Percentiles rank a stretch among this genome's conserved stretches.
Evolutionary conservation across 2,329 filamentous ascomycete species (phyloP).

Genomic region (Ophiostoma novo-ulmi): DNA sequence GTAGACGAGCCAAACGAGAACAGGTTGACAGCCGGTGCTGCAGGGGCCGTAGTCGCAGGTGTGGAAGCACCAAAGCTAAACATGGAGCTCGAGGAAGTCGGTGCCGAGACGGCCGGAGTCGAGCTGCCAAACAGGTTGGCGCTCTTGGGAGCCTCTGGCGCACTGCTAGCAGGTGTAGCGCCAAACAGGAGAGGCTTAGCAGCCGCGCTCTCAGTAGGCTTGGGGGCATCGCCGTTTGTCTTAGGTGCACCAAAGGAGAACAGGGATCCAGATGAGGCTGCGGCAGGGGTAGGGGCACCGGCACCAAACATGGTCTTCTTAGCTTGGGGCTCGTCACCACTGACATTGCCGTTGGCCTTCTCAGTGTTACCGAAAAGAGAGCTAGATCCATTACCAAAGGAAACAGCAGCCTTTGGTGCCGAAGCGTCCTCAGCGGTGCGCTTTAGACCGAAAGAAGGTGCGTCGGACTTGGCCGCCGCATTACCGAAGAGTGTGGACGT

Average conservation of each 20-base stretch:
- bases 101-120: conserved; percentile 4
- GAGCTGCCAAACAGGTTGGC: conserved; percentile 7
- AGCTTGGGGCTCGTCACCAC: conserved; percentile 24
- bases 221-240: conserved; percentile 19
- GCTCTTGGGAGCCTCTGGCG: background rate
- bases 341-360: conserved; percentile 23
- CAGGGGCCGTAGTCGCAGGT: conserved; percentile 5
- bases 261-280: conserved; percentile 17
- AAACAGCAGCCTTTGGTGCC: conserved; percentile 10
- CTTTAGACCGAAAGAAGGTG: conserved; percentile 14
- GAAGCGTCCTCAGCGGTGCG: conserved; percentile 20
- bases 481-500: conserved; percentile 40
- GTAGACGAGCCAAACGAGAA: conserved; percentile 24
- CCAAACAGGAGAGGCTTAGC: conserved; percentile 34
- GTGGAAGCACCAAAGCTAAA: conserved; percentile 24
- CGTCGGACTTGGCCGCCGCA: conserved; percentile 33
- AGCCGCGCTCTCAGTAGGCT: conserved; percentile 19
- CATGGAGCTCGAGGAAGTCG: conserved; percentile 1
- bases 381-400: background rate
- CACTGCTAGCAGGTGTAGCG: conserved; percentile 19
- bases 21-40: background rate
- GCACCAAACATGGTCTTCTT: conserved; percentile 32
- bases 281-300: conserved; percentile 3
- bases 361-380: conserved; percentile 24
- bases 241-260: conserved; percentile 24